Evolutionary conservation across 2,329 filamentous ascomycete genomes (phyloP).

Genomic region (Ophiosphaerella narmari): DNA sequence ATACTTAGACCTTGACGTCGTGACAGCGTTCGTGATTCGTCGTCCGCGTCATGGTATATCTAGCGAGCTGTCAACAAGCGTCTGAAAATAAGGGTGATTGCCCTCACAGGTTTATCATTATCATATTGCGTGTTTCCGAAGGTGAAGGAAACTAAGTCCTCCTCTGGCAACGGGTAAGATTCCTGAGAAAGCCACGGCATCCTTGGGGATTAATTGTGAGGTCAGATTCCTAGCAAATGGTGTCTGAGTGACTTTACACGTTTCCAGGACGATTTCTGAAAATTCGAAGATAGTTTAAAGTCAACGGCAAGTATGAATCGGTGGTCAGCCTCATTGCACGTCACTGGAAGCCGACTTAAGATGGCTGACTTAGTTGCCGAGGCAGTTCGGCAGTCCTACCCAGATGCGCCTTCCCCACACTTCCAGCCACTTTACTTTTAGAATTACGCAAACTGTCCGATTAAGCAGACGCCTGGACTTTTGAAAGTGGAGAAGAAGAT

Average conservation of each 20-base stretch:
- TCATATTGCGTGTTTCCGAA: constrained; percentile 57
- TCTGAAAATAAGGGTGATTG: constrained; percentile 2
- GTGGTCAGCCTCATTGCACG: background rate
- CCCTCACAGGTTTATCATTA: constrained; percentile 34
- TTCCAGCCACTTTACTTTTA: no score
- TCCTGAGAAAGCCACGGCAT: constrained; percentile 12
- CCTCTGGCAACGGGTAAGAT: constrained; percentile 46
- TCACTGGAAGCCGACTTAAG: background rate
- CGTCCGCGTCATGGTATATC: constrained; percentile 57
- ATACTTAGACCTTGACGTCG: constrained; percentile 51
- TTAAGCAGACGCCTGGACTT: no score
- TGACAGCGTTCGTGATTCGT: constrained; percentile 53
- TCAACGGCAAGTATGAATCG: background rate
- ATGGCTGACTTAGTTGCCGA: background rate
- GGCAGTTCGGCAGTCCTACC: constrained; percentile 1
- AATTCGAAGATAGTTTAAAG: background rate
- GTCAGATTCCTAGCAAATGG: background rate
- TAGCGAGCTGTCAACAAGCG: background rate
- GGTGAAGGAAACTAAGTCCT: constrained; percentile 60
- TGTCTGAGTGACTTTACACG: no score
- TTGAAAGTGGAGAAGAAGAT: background rate
- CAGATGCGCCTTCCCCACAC: background rate
- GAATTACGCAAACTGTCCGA: background rate
- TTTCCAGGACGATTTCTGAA: background rate
- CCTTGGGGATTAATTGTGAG: background rate